Conservation (phyloP, 805 yeast species). For the Zygosaccharomyces bailii region DNA sequence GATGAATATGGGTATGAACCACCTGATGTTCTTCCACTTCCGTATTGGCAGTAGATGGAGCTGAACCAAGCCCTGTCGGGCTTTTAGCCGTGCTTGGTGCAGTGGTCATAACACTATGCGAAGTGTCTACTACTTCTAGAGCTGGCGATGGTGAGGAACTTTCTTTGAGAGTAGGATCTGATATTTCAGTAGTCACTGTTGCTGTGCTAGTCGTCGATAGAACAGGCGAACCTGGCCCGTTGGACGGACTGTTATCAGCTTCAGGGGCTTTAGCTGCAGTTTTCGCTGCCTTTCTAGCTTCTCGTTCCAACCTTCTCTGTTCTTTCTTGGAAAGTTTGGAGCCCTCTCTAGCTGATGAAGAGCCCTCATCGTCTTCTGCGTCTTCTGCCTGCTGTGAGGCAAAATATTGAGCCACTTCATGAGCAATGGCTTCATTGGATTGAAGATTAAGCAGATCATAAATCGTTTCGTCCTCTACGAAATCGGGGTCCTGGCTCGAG, state of each 20-base stretch:
- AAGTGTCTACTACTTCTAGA: conserved; percentile 9
- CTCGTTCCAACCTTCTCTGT: conserved; percentile 35
- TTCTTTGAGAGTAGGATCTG: conserved; percentile 13
- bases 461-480: conserved; percentile 90
- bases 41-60: conserved; percentile 8
- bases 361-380: conserved; percentile 18
- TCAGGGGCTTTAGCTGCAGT: conserved; percentile 28
- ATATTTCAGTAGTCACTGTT: conserved; percentile 8
- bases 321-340: conserved; percentile 35
- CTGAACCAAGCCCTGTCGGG: conserved; percentile 14
- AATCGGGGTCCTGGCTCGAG: conserved; percentile 85
- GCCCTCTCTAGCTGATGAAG: conserved; percentile 17
- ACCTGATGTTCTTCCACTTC: conserved; percentile 12
- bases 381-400: conserved; percentile 33
- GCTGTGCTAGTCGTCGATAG: conserved; percentile 10
- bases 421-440: conserved; percentile 51
- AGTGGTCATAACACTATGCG: conserved; percentile 14
- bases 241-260: conserved; percentile 6
- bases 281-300: conserved; percentile 37
- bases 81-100: conserved; percentile 21
- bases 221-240: conserved; percentile 4
- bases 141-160: conserved; percentile 23
- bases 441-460: conserved; percentile 78
- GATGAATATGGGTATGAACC: conserved; percentile 34
- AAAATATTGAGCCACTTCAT: conserved; percentile 44